A percentile compares a stretch with the other conserved stretches of the same genome.
Evolutionary conservation across 805 yeast genomes (phyloP).

Genomic region (Candida koratica): DNA sequence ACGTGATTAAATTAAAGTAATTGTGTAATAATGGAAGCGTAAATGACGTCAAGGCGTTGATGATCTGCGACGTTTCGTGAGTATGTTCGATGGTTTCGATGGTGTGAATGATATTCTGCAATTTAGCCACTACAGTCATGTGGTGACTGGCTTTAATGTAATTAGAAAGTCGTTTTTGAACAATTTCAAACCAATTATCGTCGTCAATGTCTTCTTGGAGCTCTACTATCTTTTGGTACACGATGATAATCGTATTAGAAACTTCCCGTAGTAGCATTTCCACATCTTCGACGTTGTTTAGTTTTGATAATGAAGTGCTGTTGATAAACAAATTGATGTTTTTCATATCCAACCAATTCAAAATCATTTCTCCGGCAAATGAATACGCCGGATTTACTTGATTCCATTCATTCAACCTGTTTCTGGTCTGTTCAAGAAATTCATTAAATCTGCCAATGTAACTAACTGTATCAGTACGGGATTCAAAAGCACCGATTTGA

Average conservation of each 20-base stretch:
- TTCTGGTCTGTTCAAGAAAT: constrained; percentile 22
- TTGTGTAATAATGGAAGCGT: constrained; percentile 61
- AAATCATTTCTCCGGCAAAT: constrained; percentile 48
- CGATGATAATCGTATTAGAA: constrained; percentile 57
- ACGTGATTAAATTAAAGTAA: constrained; percentile 48
- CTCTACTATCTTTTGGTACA: constrained; percentile 58
- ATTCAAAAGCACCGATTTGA: constrained; percentile 18
- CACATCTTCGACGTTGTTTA: constrained; percentile 29
- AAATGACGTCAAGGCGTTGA: constrained; percentile 49
- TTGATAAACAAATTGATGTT: constrained; percentile 18
- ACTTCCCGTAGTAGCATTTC: constrained; percentile 50
- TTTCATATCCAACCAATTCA: constrained; percentile 42
- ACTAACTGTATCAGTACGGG: constrained; percentile 15
- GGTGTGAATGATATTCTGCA: constrained; percentile 31
- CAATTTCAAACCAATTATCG: constrained; percentile 62
- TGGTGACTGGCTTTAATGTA: constrained; percentile 43
- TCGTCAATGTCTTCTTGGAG: constrained; percentile 18
- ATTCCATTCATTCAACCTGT: constrained; percentile 34
- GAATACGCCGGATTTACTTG: constrained; percentile 23
- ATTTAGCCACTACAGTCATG: constrained; percentile 29
- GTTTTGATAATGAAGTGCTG: constrained; percentile 20
- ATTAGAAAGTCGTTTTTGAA: constrained; percentile 44
- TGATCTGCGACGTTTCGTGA: constrained; percentile 30
- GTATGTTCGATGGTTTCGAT: constrained; percentile 38
- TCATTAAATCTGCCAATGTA: constrained; percentile 19